Evolutionary conservation across 192 early-diverging fungal species (phyloP).

Genomic region (Fimicolochytrium jonesii): DNA sequence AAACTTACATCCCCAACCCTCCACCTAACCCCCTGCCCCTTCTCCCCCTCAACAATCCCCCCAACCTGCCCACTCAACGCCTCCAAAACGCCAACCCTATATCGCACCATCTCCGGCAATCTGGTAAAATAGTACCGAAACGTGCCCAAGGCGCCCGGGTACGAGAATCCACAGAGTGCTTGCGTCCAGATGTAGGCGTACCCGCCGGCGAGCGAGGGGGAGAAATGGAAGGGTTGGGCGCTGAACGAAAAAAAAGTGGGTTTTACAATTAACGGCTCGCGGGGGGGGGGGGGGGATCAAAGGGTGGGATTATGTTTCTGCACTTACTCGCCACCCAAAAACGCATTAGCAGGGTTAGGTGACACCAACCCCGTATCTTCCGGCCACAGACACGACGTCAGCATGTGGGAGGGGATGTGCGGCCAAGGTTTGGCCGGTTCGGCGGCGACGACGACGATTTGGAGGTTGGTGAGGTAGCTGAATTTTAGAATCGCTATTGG

Average conservation of each 20-base stretch:
- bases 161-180: conserved; percentile 20
- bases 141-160: neutral
- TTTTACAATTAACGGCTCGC: neutral
- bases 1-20: too few species aligned
- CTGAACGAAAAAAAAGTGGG: neutral
- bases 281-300: too few species aligned
- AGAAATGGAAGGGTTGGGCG: conserved; percentile 16
- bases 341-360: conserved; percentile 22
- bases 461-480: conserved; percentile 22
- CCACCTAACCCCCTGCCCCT: too few species aligned
- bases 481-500: neutral
- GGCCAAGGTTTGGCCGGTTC: neutral
- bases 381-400: conserved; percentile 4
- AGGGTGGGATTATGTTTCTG: neutral
- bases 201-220: conserved; percentile 10
- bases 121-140: neutral
- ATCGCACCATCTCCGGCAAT: neutral
- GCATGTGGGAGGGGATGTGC: conserved; percentile 4
- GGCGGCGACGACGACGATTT: conserved; percentile 28
- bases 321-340: neutral
- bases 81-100: neutral
- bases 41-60: too few species aligned
- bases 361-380: conserved; percentile 9
- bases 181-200: conserved; percentile 32
- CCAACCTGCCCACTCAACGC: too few species aligned